Evolutionary conservation across 495 filamentous ascomycete species (phyloP), one percentile per base, ranked within the genome.

Genomic region (Penicillium mononematosum): DNA sequence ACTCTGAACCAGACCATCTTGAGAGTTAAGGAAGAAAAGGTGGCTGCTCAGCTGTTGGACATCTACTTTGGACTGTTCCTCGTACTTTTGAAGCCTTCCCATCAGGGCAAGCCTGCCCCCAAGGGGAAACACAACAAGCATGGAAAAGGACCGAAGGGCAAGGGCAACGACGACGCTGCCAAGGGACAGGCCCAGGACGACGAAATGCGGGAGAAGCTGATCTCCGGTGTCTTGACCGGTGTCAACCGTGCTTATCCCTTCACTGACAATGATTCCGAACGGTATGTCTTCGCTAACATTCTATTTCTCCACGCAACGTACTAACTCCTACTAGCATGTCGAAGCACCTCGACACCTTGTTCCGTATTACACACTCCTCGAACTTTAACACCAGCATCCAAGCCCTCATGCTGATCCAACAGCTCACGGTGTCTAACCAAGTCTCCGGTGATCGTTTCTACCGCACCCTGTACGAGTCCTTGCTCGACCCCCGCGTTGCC

Each of bases 371-470:
- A 1, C 93, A 98, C 70, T 97, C 94, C 0, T 91, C 94, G 12
- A 98, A 98, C 68, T 98, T 98, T 79, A 98, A 97, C 75, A 98
- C 95, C 8, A 92, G 91, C 66, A 89, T 98, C 29, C 94, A 98
- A 70, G 94, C 94, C 34, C 77, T 98, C 54, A 90, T 96, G 85
- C 78, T 98, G 52, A 94, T 98, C 58, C 94, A 97, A 69, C 95
- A 98, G 69, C 82, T 98, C 29, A 88, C 90, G 5, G 72, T 84
- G 16, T 82, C 88, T 8, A 91, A 95, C 67, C 85, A 93, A 67
- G 77, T 83, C 52, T 84, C 85, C 25, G 83, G 86, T 8, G 95
- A 98, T 61, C 85, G 95, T 43, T 98, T 96, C 75, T 97, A 97
- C 72, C 82, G 92, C 32, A 96, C 92, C 4, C 77, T 98, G 22